phyloP scores from a whole-genome alignment of 2,329 filamentous ascomycete species.

The Thelonectria olida region DNA sequence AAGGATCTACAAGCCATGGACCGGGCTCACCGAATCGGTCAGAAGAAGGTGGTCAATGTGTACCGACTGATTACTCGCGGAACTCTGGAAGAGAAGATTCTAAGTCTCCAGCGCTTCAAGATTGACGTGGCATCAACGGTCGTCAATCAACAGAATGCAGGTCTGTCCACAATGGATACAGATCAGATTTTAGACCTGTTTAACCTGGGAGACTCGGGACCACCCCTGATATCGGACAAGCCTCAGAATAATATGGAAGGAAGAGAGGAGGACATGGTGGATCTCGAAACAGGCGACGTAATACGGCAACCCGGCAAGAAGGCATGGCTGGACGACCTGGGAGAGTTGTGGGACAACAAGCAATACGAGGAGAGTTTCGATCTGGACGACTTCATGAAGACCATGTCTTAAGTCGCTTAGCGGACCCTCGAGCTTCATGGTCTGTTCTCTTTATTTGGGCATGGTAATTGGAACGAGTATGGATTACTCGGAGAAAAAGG shows the following conservation, averaged over 20 bases:
- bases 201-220: conserved; percentile 83
- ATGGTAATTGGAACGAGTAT: conserved; percentile 6
- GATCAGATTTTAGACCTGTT: conserved; percentile 98
- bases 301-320: conserved; percentile 97
- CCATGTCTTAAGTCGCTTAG: conserved; percentile 71
- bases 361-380: conserved; percentile 99
- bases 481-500: conserved; percentile 26
- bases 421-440: background rate
- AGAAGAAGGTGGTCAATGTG: conserved; percentile 99
- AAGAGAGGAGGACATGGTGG: conserved; percentile 86
- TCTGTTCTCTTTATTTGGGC: conserved; percentile 11
- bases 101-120: conserved; percentile 98
- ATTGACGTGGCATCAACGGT: conserved; percentile 98
- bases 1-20: conserved; percentile 99
- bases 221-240: conserved; percentile 70
- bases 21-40: conserved; percentile 94
- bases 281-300: conserved; percentile 90
- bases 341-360: conserved; percentile 95
- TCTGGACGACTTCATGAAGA: conserved; percentile 92
- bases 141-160: conserved; percentile 98
- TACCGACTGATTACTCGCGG: conserved; percentile 96
- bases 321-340: conserved; percentile 91
- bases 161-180: conserved; percentile 94
- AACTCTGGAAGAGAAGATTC: conserved; percentile 97
- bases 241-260: conserved; percentile 66